Evolutionary conservation across 306 rosid genomes (phyloP), one percentile per base, ranked within the genome.

Genomic region (Corylus avellana): DNA sequence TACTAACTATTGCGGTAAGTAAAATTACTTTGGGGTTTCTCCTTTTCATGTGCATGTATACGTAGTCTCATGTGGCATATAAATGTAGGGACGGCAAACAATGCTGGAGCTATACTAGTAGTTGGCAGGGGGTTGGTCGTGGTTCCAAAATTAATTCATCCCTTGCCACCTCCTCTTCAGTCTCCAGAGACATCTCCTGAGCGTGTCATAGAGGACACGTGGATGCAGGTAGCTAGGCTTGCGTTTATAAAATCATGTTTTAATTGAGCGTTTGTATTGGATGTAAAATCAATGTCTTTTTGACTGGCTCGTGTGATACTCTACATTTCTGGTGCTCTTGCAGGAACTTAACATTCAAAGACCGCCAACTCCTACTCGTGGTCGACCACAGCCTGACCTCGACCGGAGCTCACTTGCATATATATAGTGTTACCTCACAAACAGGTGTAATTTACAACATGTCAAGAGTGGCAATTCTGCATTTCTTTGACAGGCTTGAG

Each of bases 51-150:
- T 70, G 51, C 85, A 7, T 0, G 63, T 61, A 82, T 64, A 74
- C 53, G 54, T 70, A 64, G 80, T 77, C 89, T 89, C 25, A 81
- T 72, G 73, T 59, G 46, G 71, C 12, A 54, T 57, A 70, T 78
- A 17, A 53, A 13, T 85, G 35, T 59, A 96, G 99, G 99, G 87
- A 96, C 98, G 77, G 99, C 98, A 70, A 96, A 93, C 90, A 96
- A 96, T 75, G 99, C 99, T 59, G 99, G 99, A 78, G 99, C 99
- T 27, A 96, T 96, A 79, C 85, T 96, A 75, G 98, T 96, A 12
- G 90, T 96, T 69, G 99, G 99, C n/a, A 93, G 99, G 87, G 99
- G 98, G 47, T 89, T 96, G 91, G 99, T 96, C 37, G 99, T 96
- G 80, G 98, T 96, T 81, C 99, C 99, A 46, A 96, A 96, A 84